These are phyloP conservation scores for Sporothrix variecibatus DNA, from an alignment of 2,329 filamentous ascomycete species.

Conservation along the genomic window DNA sequence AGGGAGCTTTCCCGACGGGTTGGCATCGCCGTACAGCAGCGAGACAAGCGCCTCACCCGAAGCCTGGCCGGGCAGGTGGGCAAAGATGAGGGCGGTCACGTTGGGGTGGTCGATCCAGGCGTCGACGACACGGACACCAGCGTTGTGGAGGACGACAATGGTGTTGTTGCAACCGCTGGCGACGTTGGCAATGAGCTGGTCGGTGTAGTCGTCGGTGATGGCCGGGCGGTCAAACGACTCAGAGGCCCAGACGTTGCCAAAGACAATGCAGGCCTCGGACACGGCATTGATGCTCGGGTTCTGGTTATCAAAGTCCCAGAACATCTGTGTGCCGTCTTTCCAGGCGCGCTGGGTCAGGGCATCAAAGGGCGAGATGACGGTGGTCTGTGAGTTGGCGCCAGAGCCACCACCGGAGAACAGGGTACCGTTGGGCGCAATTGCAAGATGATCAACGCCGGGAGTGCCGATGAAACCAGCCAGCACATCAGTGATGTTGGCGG, in stretches of 20 bases:
- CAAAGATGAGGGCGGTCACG: conserved; percentile 63
- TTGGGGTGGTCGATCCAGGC: conserved; percentile 63
- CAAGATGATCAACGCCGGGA: neutral
- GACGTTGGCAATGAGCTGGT: conserved; percentile 57
- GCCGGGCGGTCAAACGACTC: conserved; percentile 67
- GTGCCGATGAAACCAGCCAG: conserved; percentile 11
- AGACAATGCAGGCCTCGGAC: conserved; percentile 66
- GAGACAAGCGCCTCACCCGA: conserved; percentile 57
- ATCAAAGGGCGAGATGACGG: conserved; percentile 55
- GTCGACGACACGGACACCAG: conserved; percentile 61
- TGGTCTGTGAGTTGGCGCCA: conserved; percentile 41
- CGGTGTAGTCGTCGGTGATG: conserved; percentile 66
- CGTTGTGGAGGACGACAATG: conserved; percentile 66
- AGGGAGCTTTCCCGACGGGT: conserved; percentile 62
- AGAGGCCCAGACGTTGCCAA: conserved; percentile 67
- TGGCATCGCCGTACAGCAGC: conserved; percentile 58
- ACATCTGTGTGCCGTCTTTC: conserved; percentile 58
- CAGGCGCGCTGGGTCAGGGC: conserved; percentile 54
- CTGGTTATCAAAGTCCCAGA: conserved; percentile 57
- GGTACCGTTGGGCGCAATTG: conserved; percentile 46
- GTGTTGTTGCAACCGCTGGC: conserved; percentile 62
- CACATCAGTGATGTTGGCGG: conserved; percentile 30
- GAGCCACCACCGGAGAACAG: conserved; percentile 45
- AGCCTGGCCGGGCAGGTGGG: conserved; percentile 65
- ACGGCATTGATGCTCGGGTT: conserved; percentile 51